A percentile compares a stretch with the other conserved stretches of the same genome.
These are phyloP conservation scores for Halophytophthora polymorphica DNA, from an alignment of 352 stramenopile genomes.

Conservation along the genomic window DNA sequence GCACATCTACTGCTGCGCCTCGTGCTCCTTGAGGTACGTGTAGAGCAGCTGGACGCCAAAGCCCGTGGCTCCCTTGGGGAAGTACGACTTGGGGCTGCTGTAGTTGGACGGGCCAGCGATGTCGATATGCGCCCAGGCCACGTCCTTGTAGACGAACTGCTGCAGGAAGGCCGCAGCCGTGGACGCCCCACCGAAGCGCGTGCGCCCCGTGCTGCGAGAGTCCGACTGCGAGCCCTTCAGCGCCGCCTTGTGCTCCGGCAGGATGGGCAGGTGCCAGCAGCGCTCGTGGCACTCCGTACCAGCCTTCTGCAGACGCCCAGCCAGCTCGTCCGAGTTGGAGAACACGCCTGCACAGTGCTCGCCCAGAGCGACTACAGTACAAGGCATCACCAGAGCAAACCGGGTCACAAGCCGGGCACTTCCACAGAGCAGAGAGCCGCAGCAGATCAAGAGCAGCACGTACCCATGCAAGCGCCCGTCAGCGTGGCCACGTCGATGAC, in stretches of 20 bases:
- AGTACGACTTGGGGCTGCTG: slow-evolving; percentile 78
- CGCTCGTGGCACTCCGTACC: slow-evolving; percentile 73
- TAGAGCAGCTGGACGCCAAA: slow-evolving; percentile 88
- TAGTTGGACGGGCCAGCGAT: slow-evolving; percentile 88
- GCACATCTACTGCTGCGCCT: slow-evolving; percentile 30
- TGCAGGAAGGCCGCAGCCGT: slow-evolving; percentile 87
- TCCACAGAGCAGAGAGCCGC: not conserved
- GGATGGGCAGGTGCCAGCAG: slow-evolving; percentile 88
- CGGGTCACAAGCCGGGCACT: too few species aligned
- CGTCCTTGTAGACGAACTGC: slow-evolving; percentile 85
- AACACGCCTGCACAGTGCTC: slow-evolving; percentile 90
- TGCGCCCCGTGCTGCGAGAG: slow-evolving; percentile 74
- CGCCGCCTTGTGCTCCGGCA: slow-evolving; percentile 76
- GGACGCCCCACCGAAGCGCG: slow-evolving; percentile 75
- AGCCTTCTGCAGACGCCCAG: slow-evolving; percentile 55
- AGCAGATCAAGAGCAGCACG: not conserved
- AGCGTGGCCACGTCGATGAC: slow-evolving; percentile 94
- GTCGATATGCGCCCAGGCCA: slow-evolving; percentile 89
- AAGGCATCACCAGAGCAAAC: slow-evolving; percentile 2
- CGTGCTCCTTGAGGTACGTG: slow-evolving; percentile 80
- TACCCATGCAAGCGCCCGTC: slow-evolving; percentile 87
- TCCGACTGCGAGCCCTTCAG: slow-evolving; percentile 83
- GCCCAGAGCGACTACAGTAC: slow-evolving; percentile 66
- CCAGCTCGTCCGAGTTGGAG: slow-evolving; percentile 89
- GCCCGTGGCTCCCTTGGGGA: slow-evolving; percentile 80